phyloP scores from a whole-genome alignment of 2,329 filamentous ascomycete species.

The Aspergillus fijiensis region DNA sequence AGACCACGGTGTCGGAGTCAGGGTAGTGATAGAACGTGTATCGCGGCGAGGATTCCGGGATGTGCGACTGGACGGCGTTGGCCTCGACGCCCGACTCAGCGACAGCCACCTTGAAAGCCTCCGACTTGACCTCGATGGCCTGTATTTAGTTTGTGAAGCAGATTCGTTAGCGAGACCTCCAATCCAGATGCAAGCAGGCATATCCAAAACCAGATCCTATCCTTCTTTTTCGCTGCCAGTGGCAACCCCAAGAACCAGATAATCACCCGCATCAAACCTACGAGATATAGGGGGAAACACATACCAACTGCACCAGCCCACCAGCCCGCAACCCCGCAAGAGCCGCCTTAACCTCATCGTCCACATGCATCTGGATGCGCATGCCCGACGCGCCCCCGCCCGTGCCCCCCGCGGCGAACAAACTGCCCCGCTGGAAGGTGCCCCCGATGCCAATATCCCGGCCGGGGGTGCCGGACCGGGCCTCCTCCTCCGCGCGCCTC shows the following conservation, averaged over 20 bases:
- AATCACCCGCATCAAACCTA: too few species aligned
- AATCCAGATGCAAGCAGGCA: conserved; percentile 8
- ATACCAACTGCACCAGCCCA: conserved; percentile 53
- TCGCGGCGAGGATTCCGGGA: conserved; percentile 56
- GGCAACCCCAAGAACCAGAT: too few species aligned
- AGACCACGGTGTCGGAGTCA: conserved; percentile 51
- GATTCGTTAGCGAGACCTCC: conserved; percentile 22
- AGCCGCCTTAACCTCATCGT: conserved; percentile 54
- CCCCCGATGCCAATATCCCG: conserved; percentile 50
- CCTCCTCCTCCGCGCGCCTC: conserved; percentile 59
- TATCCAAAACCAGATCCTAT: background rate
- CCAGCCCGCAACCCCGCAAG: conserved; percentile 43
- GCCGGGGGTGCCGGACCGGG: conserved; percentile 53
- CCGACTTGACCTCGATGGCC: conserved; percentile 46
- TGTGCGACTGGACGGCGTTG: conserved; percentile 45
- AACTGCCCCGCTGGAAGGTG: conserved; percentile 27
- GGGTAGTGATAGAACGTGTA: conserved; percentile 62
- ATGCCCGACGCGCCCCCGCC: conserved; percentile 36
- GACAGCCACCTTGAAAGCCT: conserved; percentile 56
- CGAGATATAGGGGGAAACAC: conserved; percentile 15
- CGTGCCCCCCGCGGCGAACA: conserved; percentile 6
- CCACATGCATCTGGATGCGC: conserved; percentile 52
- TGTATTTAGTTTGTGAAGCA: conserved; percentile 25
- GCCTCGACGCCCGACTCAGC: conserved; percentile 46
- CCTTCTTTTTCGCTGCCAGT: background rate